Evolutionary conservation across 805 yeast genomes (phyloP), one percentile per base, ranked within the genome.

Genomic region (Groenewaldozyma salmanticensis): DNA sequence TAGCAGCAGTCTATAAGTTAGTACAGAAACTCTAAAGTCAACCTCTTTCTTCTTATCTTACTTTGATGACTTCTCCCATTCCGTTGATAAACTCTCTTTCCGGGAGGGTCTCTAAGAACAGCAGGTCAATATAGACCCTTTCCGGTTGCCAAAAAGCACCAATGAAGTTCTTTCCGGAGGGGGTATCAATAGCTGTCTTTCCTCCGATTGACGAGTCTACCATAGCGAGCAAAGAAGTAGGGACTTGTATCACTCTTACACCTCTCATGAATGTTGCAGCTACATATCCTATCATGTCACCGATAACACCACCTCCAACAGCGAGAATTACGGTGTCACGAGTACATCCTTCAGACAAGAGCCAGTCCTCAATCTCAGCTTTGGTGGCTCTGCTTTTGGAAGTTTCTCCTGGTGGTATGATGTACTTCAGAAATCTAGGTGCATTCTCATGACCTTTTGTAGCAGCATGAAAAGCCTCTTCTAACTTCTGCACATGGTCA

Each of bases 251-350:
- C 43, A 87, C 86, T 48, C 95, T 73, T 5, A 92, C 94, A 43
- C 98, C 98, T 59, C 98, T 75, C 98, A 92, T 92, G 61, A 92
- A 92, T 2, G 98, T 92, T 24, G 98, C 90, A n/a, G 98, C 98
- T 33, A 92, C 97, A 59, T 77, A 92, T 3, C 98, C 98, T 50
- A 90, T 84, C 98, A 92, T 90, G 59, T 92, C 98, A 45, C 98
- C 98, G 61, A 92, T 90, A 39, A 92, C 94, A 53, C 98, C 98
- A 51, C 98, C 98, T 47, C 98, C 98, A 45, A 92, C 76, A 5
- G 98, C 98, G 37, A 92, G 65, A 43, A 92, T 78, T 20, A 92
- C 85, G 2, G 97, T 87, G 60, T 92, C 98, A 63, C 98, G 76
- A 13, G 97, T 92, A 62, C 98, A 92, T 20, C 95, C 94, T 55